These are phyloP conservation scores for Ailanthus altissimus DNA, from an alignment of 345 rosid species.

Conservation along the genomic window DNA sequence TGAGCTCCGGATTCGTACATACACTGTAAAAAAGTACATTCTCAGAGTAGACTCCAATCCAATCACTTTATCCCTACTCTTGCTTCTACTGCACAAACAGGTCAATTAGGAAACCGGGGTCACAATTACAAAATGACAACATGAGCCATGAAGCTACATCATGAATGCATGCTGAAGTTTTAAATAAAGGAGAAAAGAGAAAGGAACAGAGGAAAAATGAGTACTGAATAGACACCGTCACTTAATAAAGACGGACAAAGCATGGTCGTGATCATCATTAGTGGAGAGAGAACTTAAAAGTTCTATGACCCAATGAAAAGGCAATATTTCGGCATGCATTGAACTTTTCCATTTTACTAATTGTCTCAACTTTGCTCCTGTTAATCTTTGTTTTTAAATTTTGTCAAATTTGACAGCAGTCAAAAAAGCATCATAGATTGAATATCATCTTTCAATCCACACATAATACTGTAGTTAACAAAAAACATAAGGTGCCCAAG, in stretches of 20 bases:
- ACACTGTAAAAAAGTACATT: background rate
- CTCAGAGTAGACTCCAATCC: background rate
- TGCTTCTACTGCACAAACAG: background rate
- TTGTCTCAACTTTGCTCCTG: background rate
- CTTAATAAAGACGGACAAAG: conserved; percentile 5
- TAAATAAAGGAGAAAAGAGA: background rate
- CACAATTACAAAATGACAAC: background rate
- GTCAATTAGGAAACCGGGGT: background rate
- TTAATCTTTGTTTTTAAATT: background rate
- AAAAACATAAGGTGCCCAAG: background rate
- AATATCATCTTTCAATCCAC: background rate
- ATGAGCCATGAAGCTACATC: background rate
- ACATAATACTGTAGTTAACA: background rate
- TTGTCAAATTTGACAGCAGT: background rate
- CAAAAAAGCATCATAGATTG: background rate
- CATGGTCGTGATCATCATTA: conserved; percentile 15
- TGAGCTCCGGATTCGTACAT: background rate
- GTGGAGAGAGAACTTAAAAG: background rate
- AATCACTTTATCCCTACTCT: background rate
- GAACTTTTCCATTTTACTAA: background rate
- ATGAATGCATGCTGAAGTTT: background rate
- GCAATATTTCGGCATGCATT: background rate
- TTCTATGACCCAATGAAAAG: background rate
- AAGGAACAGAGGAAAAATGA: background rate
- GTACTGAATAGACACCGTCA: background rate